Evolutionary conservation across 257 asterid species (phyloP).

Genomic region (Cynanchum wilfordii): DNA sequence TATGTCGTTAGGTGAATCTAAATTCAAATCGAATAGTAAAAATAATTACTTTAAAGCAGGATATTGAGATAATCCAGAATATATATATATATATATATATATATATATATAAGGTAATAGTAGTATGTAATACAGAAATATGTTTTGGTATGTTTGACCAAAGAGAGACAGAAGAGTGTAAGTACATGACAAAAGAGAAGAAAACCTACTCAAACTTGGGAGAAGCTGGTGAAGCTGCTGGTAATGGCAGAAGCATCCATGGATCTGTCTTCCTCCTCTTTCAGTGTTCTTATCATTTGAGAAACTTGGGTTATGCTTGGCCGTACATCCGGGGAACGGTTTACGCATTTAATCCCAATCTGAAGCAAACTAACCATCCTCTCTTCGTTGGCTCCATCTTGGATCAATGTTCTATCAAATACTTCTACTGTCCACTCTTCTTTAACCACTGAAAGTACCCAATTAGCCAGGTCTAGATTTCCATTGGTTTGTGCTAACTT

Average conservation of each 20-base stretch:
- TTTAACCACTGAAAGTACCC: slow-evolving; percentile 61
- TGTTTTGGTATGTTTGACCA: no score
- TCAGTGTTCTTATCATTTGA: slow-evolving; percentile 29
- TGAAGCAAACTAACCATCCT: slow-evolving; percentile 59
- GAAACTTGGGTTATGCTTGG: slow-evolving; percentile 59
- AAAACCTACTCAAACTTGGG: background rate
- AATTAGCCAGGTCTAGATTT: slow-evolving; percentile 45
- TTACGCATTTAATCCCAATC: slow-evolving; percentile 55
- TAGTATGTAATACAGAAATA: no score
- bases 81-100: no score
- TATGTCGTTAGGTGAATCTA: no score
- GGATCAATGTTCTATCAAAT: slow-evolving; percentile 51
- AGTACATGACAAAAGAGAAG: background rate
- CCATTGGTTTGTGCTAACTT: slow-evolving; percentile 41
- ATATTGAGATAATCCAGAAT: no score
- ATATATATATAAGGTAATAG: no score
- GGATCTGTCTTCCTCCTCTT: slow-evolving; percentile 67
- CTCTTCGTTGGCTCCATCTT: slow-evolving; percentile 65
- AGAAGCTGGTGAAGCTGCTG: slow-evolving; percentile 7
- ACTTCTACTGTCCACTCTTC: slow-evolving; percentile 89
- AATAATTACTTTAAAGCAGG: no score
- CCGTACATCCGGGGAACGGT: slow-evolving; percentile 32
- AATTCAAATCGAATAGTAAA: no score
- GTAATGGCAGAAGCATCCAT: slow-evolving; percentile 42
- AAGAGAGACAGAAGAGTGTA: background rate